Base-by-base conservation (phyloP, 2,329 filamentous ascomycete genomes). In the Venturia asperata region DNA sequence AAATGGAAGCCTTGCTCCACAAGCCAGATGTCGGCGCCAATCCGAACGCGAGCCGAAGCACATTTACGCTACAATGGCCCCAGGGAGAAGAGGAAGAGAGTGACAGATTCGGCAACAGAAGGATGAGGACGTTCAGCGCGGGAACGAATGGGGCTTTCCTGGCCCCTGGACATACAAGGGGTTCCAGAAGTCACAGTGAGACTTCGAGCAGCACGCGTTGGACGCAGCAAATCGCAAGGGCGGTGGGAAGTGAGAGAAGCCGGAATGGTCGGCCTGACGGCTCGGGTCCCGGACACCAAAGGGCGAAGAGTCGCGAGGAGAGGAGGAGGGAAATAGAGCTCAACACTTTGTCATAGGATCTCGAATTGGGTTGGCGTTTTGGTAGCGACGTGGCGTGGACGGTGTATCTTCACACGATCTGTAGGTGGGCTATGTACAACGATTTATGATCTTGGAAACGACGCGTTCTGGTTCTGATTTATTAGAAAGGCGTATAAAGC, bases 1-100 rank as follows among this genome's bases (percentile, higher is more conserved):
- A 82, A 67, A 80, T 82, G 76, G 75, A 79, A n/a, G 74, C 77
- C 67, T 74, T 83, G 0, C 75, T 82, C 19, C 70, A 74, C 65
- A 73, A 73, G 65, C 45, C 17, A 13, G 74, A 78, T 60, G 65
- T 70, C 3, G 71, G 73, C 67, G 67, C 72, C 24, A 71, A 72
- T 65, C 67, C 74, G 43, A 69, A 75, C 68, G 70, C 76, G 61
- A 68, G 72, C 66, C 74, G 74, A 66, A 73, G 74, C 55, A 81
- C 79, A 0, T 81, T 78, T 70, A 72, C 71, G 27, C 79, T 81
- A 61, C 71, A 76, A 56, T 68, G 77, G 24, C 76, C 75, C 1
- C 42, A 42, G 7, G 66, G 42, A n/a, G 64, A 63, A 39, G 66
- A 67, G 19, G 64, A 47, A 17, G 65, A 65, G 21, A 5, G 37